A percentile compares a stretch with the other conserved stretches of the same genome.
These are phyloP conservation scores for Tricholoma terreum DNA, from an alignment of 768 basidiomycete genomes.

Conservation along the genomic window DNA sequence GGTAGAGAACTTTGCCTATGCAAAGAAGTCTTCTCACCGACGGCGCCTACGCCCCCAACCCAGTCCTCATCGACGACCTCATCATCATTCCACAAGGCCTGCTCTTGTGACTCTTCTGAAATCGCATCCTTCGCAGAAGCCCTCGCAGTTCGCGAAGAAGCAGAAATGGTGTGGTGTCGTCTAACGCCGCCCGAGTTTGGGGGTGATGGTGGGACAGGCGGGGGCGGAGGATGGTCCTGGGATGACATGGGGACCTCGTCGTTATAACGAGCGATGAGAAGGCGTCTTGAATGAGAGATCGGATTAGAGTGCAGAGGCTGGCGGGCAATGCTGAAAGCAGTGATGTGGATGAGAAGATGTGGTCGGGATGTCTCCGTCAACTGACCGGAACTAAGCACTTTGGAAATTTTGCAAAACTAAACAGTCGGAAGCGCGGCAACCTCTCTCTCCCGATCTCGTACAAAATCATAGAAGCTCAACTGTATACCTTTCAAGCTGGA, in stretches of 20 bases:
- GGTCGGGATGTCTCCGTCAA: conserved; percentile 1
- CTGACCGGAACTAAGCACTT: too few species aligned
- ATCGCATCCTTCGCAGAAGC: conserved; percentile 59
- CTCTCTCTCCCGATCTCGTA: not conserved
- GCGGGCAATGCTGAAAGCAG: conserved; percentile 4
- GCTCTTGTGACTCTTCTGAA: conserved; percentile 61
- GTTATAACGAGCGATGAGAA: conserved; percentile 10
- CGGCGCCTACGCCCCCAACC: conserved; percentile 78
- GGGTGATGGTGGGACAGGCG: conserved; percentile 39
- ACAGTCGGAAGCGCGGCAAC: not conserved
- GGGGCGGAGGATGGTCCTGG: conserved; percentile 34
- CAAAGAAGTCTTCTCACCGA: conserved; percentile 77
- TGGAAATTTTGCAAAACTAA: too few species aligned
- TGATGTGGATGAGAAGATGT: conserved; percentile 15
- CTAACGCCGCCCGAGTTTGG: conserved; percentile 54
- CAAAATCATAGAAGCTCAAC: too few species aligned
- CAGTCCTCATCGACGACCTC: conserved; percentile 78
- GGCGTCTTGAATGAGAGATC: conserved; percentile 11
- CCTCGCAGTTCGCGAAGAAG: conserved; percentile 64
- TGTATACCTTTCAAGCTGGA: too few species aligned
- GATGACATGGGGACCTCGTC: conserved; percentile 26
- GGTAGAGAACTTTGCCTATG: conserved; percentile 82
- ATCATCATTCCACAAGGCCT: conserved; percentile 66
- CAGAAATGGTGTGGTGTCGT: conserved; percentile 81
- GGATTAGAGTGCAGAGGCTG: conserved; percentile 5